Evolutionary conservation across 257 asterid genomes (phyloP).

Genomic region (Lithospermum erythrorhizon): DNA sequence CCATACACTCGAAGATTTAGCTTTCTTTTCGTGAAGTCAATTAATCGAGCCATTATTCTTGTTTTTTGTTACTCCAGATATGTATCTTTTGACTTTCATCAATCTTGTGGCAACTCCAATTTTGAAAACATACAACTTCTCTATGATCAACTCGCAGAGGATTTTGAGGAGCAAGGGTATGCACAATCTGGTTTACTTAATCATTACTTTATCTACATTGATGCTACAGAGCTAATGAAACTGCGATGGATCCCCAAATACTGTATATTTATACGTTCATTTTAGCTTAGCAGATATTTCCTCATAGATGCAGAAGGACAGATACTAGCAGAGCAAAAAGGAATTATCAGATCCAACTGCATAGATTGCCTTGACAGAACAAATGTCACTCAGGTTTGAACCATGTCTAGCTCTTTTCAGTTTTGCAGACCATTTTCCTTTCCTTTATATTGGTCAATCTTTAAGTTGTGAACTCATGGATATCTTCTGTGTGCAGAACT

Average conservation of each 20-base stretch:
- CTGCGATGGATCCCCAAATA: constrained; percentile 32
- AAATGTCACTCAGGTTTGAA: constrained; percentile 88
- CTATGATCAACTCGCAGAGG: constrained; percentile 58
- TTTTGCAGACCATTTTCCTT: too few species aligned
- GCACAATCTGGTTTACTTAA: constrained; percentile 2
- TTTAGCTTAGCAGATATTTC: constrained; percentile 97
- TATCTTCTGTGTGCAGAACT: constrained; percentile 57
- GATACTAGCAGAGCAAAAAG: constrained; percentile 68
- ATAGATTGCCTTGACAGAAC: constrained; percentile 96
- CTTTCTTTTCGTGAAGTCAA: background rate
- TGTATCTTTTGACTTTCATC: constrained; percentile 87
- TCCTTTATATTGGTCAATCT: too few species aligned
- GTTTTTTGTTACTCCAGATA: constrained; percentile 36
- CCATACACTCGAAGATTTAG: constrained; percentile 1
- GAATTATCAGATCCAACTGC: constrained; percentile 81
- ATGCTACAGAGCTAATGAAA: constrained; percentile 13
- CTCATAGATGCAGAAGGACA: constrained; percentile 66
- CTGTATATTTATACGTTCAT: constrained; percentile 45
- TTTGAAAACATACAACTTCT: constrained; percentile 74
- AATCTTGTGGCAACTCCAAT: constrained; percentile 65
- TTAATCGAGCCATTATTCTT: background rate
- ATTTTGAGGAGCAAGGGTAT: constrained; percentile 86
- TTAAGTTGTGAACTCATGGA: constrained; percentile 3
- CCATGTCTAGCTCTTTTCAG: too few species aligned
- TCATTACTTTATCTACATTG: constrained; percentile 14